Evolutionary conservation across 176 grass and related monocot genomes (phyloP).

Genomic region (Areca catechu): DNA sequence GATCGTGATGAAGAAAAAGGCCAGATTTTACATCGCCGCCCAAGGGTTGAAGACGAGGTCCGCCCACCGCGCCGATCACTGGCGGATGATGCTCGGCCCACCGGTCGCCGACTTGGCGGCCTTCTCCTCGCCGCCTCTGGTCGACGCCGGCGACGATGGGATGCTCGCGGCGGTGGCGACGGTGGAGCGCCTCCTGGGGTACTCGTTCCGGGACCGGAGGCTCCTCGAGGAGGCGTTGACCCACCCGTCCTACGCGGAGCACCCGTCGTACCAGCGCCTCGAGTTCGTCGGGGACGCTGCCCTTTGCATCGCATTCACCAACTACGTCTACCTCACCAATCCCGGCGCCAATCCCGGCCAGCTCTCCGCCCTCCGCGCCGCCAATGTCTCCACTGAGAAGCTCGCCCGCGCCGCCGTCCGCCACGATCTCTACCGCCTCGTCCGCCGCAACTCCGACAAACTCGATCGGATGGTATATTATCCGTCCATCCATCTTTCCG

Average conservation of each 20-base stretch:
- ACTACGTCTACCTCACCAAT: conserved; percentile 47
- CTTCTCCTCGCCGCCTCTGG: too few relatives aligned
- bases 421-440: conserved; percentile 43
- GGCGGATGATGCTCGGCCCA: too few relatives aligned
- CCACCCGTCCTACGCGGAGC: conserved; percentile 38
- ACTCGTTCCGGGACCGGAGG: conserved; percentile 37
- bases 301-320: conserved; percentile 48
- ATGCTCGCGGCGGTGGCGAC: neutral
- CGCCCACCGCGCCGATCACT: too few relatives aligned
- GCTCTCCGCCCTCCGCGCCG: conserved; percentile 47
- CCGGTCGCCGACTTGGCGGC: too few relatives aligned
- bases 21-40: too few relatives aligned
- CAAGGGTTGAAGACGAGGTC: too few relatives aligned
- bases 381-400: conserved; percentile 72
- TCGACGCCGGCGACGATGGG: too few relatives aligned
- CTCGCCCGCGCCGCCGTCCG: conserved; percentile 54
- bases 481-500: neutral
- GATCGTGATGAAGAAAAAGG: too few relatives aligned
- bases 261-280: conserved; percentile 50
- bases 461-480: conserved; percentile 58
- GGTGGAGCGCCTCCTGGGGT: conserved; percentile 45
- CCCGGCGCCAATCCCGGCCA: conserved; percentile 32
- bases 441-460: conserved; percentile 43
- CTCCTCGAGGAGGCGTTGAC: conserved; percentile 69
- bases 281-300: conserved; percentile 75